Evolutionary conservation across 2,329 filamentous ascomycete genomes (phyloP), one percentile per base, ranked within the genome.

Genomic region (Phyllosticta citribraziliensis): DNA sequence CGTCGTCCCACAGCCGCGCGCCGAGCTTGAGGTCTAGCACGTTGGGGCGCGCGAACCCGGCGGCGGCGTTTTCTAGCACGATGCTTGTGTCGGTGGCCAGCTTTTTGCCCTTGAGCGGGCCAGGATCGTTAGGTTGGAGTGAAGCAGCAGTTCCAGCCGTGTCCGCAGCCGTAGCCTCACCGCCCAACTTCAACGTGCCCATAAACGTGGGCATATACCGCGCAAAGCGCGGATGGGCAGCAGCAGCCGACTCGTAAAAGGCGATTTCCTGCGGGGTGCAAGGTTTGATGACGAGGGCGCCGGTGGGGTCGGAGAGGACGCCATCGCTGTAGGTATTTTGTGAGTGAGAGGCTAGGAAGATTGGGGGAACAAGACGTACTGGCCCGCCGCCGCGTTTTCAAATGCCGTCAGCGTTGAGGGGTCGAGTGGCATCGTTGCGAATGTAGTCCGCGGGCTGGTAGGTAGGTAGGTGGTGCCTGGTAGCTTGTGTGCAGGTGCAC

Each of bases 21-120:
- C 94, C 94, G 20, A 99, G 84, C 77, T 99, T 99, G 65, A 96
- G 84, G 70, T 99, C 94, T 62, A 99, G 79, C 8, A 99, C 91
- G 67, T 96, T 97, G 6, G 94, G 91, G 62, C 84, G 83, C 68
- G 83, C 84, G 78, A 92, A 97, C 0, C 90, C 91, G 65, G 84
- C 82, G 0, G 91, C 86, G 6, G 89, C 83, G 71, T 97, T 97
- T 70, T 92, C 88, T 27, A 97, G 79, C 12, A 96, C 91, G 19
- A 97, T 86, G 2, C 89, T 89, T 60, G 85, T 80, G 60, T 91
- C 86, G 0, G 91, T 96, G 24, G 84, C 80, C 63, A 97, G 73
- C 65, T 83, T 92, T 64, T 79, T 80, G 53, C 84, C 84, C 22
- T 79, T 79, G 1, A 83, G 78, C 3, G 72, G 70, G 60, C 73